Evolutionary conservation across 768 basidiomycete species (phyloP).

Genomic region (Leccinum boreale): DNA sequence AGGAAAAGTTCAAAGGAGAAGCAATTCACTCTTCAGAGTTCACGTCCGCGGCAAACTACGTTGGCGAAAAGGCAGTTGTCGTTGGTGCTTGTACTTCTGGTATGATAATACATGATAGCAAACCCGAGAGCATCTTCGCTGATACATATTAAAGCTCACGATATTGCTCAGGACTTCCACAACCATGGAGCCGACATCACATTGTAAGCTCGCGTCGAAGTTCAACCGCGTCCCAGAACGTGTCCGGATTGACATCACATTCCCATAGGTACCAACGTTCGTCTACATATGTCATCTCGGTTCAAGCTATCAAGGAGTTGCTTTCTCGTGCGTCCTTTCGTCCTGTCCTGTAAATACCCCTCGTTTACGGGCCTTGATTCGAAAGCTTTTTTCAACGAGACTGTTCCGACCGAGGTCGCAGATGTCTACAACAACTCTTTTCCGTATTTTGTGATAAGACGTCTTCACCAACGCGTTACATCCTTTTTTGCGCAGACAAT

Average conservation of each 20-base stretch:
- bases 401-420: conserved; percentile 20
- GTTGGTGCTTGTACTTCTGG: conserved; percentile 67
- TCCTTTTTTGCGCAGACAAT: conserved; percentile 19
- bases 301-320: conserved; percentile 3
- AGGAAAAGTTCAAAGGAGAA: conserved; percentile 54
- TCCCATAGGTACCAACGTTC: conserved; percentile 23
- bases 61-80: conserved; percentile 65
- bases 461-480: conserved; percentile 19
- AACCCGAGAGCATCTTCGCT: neutral
- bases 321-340: conserved; percentile 7
- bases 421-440: conserved; percentile 18
- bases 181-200: conserved; percentile 30
- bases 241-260: neutral
- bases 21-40: conserved; percentile 51
- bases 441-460: conserved; percentile 13
- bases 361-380: neutral
- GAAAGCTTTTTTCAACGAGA: conserved; percentile 17
- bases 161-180: conserved; percentile 37
- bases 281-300: conserved; percentile 21
- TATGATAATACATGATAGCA: conserved; percentile 11
- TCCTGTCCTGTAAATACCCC: neutral
- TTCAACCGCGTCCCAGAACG: neutral
- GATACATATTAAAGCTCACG: conserved; percentile 27
- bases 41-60: conserved; percentile 44
- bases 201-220: conserved; percentile 12